These are phyloP conservation scores for Wickerhamomyces sp. DNA, from an alignment of 1,139 yeast species.

Conservation along the genomic window DNA sequence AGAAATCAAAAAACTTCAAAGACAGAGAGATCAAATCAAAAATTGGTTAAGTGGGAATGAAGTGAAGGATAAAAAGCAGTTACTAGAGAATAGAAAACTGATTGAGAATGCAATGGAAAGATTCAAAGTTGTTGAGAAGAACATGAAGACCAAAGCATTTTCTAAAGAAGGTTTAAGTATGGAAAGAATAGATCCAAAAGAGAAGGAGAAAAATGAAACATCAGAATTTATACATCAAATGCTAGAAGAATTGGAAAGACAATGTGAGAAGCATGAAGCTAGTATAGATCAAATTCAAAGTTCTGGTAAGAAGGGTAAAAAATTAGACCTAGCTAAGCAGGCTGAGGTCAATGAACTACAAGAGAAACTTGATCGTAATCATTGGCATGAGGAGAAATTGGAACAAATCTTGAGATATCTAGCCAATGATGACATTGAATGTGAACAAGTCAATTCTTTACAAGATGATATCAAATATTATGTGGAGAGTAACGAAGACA, in stretches of 20 bases:
- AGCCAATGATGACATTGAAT: slow-evolving; percentile 79
- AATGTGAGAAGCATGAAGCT: slow-evolving; percentile 74
- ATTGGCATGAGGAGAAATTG: slow-evolving; percentile 70
- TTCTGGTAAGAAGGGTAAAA: slow-evolving; percentile 51
- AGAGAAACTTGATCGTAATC: slow-evolving; percentile 68
- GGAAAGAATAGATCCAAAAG: slow-evolving; percentile 70
- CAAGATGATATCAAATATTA: slow-evolving; percentile 91
- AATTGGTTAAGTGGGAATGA: slow-evolving; percentile 93
- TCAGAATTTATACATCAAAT: slow-evolving; percentile 66
- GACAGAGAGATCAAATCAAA: slow-evolving; percentile 92
- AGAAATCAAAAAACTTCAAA: slow-evolving; percentile 91
- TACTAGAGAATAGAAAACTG: slow-evolving; percentile 74
- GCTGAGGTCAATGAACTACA: slow-evolving; percentile 58
- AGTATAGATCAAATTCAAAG: slow-evolving; percentile 60
- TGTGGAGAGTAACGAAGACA: slow-evolving; percentile 92
- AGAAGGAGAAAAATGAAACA: slow-evolving; percentile 73
- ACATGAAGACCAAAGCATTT: slow-evolving; percentile 93
- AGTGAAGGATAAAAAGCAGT: slow-evolving; percentile 78
- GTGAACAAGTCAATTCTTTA: slow-evolving; percentile 73
- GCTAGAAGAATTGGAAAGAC: slow-evolving; percentile 80
- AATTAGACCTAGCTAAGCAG: slow-evolving; percentile 46
- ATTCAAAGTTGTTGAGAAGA: slow-evolving; percentile 91
- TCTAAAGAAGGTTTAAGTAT: slow-evolving; percentile 89
- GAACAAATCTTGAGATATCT: slow-evolving; percentile 74
- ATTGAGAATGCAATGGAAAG: slow-evolving; percentile 96